These are phyloP conservation scores for Hypoxylon fragiforme DNA, from an alignment of 495 filamentous ascomycete genomes.

Conservation along the genomic window DNA sequence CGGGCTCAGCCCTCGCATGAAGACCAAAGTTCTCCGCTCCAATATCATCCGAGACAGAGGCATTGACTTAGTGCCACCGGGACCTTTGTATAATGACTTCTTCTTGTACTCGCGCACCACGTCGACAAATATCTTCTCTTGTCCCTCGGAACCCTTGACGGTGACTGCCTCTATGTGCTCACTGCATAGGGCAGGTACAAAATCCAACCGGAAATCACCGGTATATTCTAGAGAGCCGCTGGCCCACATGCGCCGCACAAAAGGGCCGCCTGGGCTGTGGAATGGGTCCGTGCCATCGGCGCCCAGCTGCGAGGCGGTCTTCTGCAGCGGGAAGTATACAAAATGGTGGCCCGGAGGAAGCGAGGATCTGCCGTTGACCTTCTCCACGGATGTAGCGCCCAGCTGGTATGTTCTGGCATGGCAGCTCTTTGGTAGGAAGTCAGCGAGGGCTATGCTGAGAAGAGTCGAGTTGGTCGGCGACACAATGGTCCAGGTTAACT, in stretches of 20 bases:
- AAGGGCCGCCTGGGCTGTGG: conserved; percentile 67
- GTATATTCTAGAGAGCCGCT: conserved; percentile 59
- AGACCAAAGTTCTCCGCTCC: conserved; percentile 45
- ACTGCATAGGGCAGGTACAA: conserved; percentile 57
- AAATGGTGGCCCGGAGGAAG: conserved; percentile 72
- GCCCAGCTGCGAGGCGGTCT: conserved; percentile 57
- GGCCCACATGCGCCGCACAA: conserved; percentile 77
- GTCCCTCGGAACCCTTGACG: conserved; percentile 22
- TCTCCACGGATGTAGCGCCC: neutral
- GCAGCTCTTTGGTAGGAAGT: conserved; percentile 53
- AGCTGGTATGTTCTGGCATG: conserved; percentile 2
- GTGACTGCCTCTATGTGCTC: conserved; percentile 67
- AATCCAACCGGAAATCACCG: conserved; percentile 49
- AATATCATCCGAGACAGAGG: conserved; percentile 23
- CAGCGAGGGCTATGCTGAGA: conserved; percentile 62
- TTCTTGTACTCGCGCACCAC: conserved; percentile 40
- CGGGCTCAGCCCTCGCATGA: conserved; percentile 38
- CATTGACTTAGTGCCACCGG: neutral
- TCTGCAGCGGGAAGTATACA: conserved; percentile 69
- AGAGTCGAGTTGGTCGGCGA: conserved; percentile 66
- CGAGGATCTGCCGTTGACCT: neutral
- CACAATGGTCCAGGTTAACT: conserved; percentile 65
- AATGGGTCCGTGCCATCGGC: conserved; percentile 72
- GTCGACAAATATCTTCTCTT: conserved; percentile 50
- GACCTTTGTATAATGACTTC: neutral